phyloP scores from a whole-genome alignment of 371 early-diverging fungal genomes.

The Mortierella sp. region DNA sequence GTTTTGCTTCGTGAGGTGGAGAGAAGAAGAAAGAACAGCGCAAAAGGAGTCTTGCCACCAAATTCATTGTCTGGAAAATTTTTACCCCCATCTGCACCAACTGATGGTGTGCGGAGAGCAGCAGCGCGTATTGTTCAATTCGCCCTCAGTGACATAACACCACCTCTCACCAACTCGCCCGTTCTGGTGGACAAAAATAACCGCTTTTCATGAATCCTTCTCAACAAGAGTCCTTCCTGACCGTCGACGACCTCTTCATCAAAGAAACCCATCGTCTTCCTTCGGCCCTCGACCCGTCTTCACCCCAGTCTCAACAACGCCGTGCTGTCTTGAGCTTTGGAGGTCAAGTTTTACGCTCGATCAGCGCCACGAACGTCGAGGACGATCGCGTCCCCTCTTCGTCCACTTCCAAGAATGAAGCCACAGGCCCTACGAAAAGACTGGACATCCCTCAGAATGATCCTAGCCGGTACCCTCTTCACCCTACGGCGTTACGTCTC shows the following conservation, averaged over 20 bases:
- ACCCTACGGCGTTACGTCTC: slow-evolving; percentile 3
- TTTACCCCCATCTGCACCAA: too few species aligned
- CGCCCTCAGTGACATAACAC: too few species aligned
- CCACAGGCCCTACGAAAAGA: not conserved
- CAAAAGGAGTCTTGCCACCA: too few species aligned
- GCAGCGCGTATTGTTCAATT: too few species aligned
- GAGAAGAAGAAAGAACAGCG: too few species aligned
- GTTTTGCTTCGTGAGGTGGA: too few species aligned
- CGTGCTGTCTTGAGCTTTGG: slow-evolving; percentile 12
- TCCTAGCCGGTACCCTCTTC: slow-evolving; percentile 14
- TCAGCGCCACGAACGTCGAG: slow-evolving; percentile 6
- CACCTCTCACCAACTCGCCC: too few species aligned
- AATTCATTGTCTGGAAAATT: too few species aligned
- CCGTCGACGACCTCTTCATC: slow-evolving; percentile 21
- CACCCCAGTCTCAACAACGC: slow-evolving; percentile 4
- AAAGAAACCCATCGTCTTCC: slow-evolving; percentile 1
- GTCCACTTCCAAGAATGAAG: not conserved
- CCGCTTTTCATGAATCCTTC: not conserved
- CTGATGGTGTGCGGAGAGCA: too few species aligned
- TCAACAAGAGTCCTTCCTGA: slow-evolving; percentile 1
- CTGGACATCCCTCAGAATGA: not conserved
- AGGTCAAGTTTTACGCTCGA: slow-evolving; percentile 15
- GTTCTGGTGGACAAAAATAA: too few species aligned
- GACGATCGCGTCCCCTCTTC: not conserved
- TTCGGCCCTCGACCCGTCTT: not conserved